Base-by-base conservation (phyloP, 129 eudicot genomes). In the Mikania micrantha region DNA sequence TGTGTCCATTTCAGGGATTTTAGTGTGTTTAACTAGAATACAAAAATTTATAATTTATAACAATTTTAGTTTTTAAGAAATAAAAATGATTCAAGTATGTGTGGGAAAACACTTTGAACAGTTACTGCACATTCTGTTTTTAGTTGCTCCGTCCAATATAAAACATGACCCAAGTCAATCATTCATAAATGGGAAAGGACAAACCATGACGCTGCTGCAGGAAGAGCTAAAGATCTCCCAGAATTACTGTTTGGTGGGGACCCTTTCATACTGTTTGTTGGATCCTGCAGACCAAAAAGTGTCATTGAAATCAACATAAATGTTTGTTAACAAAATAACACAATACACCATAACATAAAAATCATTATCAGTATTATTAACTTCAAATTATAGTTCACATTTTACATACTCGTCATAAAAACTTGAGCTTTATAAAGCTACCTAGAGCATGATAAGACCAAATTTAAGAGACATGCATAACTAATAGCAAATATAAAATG, bases 171-270 rank as follows among this genome's bases (percentile, higher is more conserved):
- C 38, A 24, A 22, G 41, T 39, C 53, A 64, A 27, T 36, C 38
- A 38, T 21, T 10, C 42, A 41, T 5, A 40, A 11, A 31, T 34
- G 20, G 4, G 60, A 24, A 59, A 58, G 19, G 12, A 24, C 75
- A 52, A 85, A 90, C 99, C 99, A 94, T 42, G 92, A 85, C 22
- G 99, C 95, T 59, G 96, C 99, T 45, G 95, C 88, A 21, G 97
- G 99, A 66, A 94, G 95, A 83, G 88, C 90, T 65, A 73, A 80
- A 64, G 90, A 79, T 78, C 88, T 84, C 13, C 94, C 95, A 59
- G 99, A 78, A 76, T 89, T 90, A 72, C 90, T 87, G 83, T 77
- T 79, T 73, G 99, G 97, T 17, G 99, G 95, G 47, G 97, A 94
- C 49, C 49, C 68, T 82, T 78, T 89, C 31, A 71, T 68, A 67